Evolutionary conservation across 108 stramenopile species (phyloP), one percentile per base, ranked within the genome.

Genomic region (Pinguiococcus pyrenoidosus): DNA sequence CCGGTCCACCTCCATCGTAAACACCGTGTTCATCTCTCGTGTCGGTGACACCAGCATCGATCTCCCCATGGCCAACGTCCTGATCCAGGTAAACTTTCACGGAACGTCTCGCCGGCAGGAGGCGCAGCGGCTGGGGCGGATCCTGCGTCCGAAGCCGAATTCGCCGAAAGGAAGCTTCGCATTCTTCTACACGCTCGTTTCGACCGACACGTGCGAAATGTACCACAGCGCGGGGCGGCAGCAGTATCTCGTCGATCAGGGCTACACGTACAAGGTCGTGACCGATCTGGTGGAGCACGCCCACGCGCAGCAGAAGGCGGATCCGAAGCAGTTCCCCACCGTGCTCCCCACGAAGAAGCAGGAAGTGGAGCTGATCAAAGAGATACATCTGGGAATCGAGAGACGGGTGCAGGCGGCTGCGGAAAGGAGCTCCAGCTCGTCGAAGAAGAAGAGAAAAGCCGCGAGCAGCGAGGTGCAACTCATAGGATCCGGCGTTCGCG

Each of bases 261-360:
- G 97, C 24, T 99, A 99, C 62, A 95, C 97, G n/a, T 99, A 92
- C 82, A 96, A 96, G 71, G 90, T 96, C 38, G 79, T 87, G 17
- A 86, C 83, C n/a, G 84, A 85, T 36, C 68, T 92, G 2, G 71
- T 68, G 22, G 82, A 82, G 41, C 56, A 59, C 34, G 85, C 85
- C 4, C 69, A 82, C 1, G n/a, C n/a, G n/a, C n/a, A n/a, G n/a
- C n/a, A n/a, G n/a, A n/a, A n/a, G n/a, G n/a, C n/a, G n/a, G n/a
- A n/a, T n/a, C n/a, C n/a, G n/a, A n/a, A n/a, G n/a, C n/a, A n/a
- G n/a, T n/a, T n/a, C n/a, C n/a, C n/a, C n/a, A n/a, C n/a, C n/a
- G n/a, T n/a, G n/a, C n/a, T n/a, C n/a, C n/a, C n/a, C n/a, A n/a
- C n/a, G n/a, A n/a, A n/a, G n/a, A n/a, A n/a, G n/a, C n/a, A n/a